These are phyloP conservation scores for Asclepias syriaca DNA, from an alignment of 257 asterid species.

Conservation along the genomic window DNA sequence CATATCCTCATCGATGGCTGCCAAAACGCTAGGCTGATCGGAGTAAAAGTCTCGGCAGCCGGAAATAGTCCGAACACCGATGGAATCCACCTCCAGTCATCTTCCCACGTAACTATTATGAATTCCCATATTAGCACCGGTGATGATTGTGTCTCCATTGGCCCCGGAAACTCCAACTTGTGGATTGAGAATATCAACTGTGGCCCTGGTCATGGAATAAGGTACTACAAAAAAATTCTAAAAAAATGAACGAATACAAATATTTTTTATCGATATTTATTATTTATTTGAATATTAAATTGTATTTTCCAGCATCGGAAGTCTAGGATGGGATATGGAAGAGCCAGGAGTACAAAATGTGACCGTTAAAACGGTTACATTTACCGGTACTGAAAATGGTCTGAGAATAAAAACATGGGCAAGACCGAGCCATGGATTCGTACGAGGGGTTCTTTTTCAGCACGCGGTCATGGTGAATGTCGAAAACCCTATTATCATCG, in stretches of 20 bases:
- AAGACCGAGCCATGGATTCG: conserved; percentile 55
- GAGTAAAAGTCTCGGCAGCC: conserved; percentile 41
- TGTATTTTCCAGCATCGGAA: conserved; percentile 43
- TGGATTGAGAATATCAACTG: conserved; percentile 51
- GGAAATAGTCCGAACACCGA: conserved; percentile 64
- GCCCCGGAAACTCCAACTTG: conserved; percentile 50
- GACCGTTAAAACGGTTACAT: conserved; percentile 38
- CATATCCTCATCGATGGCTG: conserved; percentile 51
- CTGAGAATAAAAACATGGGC: conserved; percentile 67
- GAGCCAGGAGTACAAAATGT: conserved; percentile 59
- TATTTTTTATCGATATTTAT: no score
- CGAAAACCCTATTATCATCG: conserved; percentile 47
- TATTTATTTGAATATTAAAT: no score
- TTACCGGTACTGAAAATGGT: conserved; percentile 50
- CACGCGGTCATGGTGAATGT: conserved; percentile 41
- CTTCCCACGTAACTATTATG: conserved; percentile 35
- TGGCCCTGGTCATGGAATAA: conserved; percentile 75
- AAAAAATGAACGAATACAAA: no score
- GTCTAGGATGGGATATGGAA: conserved; percentile 44
- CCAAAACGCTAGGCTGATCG: conserved; percentile 26
- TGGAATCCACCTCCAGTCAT: conserved; percentile 47
- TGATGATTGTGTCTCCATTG: conserved; percentile 61
- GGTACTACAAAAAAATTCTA: conserved; percentile 21
- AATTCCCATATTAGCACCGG: conserved; percentile 48
- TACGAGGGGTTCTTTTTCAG: conserved; percentile 30